phyloP scores from a whole-genome alignment of 352 stramenopile genomes.

The Sclerospora graminicola region DNA sequence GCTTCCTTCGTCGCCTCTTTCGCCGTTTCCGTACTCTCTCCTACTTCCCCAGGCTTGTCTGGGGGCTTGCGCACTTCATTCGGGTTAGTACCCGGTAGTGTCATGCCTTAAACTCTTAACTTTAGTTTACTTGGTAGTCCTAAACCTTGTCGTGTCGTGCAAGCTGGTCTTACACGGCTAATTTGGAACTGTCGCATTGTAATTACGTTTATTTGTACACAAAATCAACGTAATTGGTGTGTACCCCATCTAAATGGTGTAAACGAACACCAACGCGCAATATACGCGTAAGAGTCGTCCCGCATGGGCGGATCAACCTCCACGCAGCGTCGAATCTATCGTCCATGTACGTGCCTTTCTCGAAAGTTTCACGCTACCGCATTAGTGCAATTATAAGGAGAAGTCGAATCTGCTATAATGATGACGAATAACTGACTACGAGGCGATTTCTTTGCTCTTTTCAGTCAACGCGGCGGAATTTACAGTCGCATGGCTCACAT shows the following conservation, averaged over 20 bases:
- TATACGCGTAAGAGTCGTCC: not conserved
- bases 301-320: slow-evolving; percentile 33
- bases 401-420: not conserved
- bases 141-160: too few relatives aligned
- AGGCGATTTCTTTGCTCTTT: slow-evolving; percentile 3
- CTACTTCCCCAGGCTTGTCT: too few relatives aligned
- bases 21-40: too few relatives aligned
- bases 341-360: slow-evolving; percentile 30
- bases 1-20: too few relatives aligned
- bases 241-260: not conserved
- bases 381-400: not conserved
- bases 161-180: not conserved
- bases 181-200: not conserved
- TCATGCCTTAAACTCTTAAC: too few relatives aligned
- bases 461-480: slow-evolving; percentile 69
- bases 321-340: slow-evolving; percentile 39
- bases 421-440: not conserved
- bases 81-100: too few relatives aligned
- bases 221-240: not conserved
- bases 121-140: too few relatives aligned
- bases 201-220: not conserved
- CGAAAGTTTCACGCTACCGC: not conserved
- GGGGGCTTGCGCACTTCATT: too few relatives aligned
- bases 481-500: slow-evolving; percentile 79
- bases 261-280: not conserved